Conservation (phyloP, 495 filamentous ascomycete genomes). For the Lepidopterella palustris region DNA sequence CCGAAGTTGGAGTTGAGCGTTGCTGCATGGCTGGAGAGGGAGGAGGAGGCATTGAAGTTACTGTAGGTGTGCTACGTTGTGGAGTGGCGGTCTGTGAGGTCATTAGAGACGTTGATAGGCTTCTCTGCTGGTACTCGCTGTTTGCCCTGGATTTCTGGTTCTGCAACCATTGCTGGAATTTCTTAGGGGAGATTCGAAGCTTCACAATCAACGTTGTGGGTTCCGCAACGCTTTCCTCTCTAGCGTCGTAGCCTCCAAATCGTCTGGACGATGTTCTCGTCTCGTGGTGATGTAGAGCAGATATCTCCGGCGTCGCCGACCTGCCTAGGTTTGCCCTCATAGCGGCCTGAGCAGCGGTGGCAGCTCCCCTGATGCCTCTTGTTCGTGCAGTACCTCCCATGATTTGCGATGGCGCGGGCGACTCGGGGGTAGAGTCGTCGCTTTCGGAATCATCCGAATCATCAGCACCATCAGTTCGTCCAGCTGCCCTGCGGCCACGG, state of each 20-base stretch:
- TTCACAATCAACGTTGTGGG: slow-evolving; percentile 59
- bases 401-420: slow-evolving; percentile 61
- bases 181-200: slow-evolving; percentile 61
- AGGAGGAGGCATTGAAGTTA: slow-evolving; percentile 57
- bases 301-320: slow-evolving; percentile 81
- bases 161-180: slow-evolving; percentile 52
- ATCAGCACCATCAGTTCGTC: slow-evolving; percentile 59
- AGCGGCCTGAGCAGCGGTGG: slow-evolving; percentile 69
- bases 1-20: slow-evolving; percentile 17
- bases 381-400: slow-evolving; percentile 70
- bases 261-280: slow-evolving; percentile 59
- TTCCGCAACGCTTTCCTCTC: slow-evolving; percentile 69
- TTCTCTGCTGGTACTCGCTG: slow-evolving; percentile 18
- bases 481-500: slow-evolving; percentile 47
- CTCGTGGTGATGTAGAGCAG: slow-evolving; percentile 58
- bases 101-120: slow-evolving; percentile 37
- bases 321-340: slow-evolving; percentile 69
- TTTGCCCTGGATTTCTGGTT: slow-evolving; percentile 40
- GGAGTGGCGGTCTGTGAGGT: slow-evolving; percentile 48
- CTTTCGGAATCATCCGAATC: slow-evolving; percentile 66
- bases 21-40: slow-evolving; percentile 34
- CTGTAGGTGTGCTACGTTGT: slow-evolving; percentile 46
- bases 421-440: slow-evolving; percentile 35
- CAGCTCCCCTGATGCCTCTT: slow-evolving; percentile 79
- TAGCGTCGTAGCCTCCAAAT: slow-evolving; percentile 49